Percentiles rank a stretch among this genome's conserved stretches.
Evolutionary conservation across 345 rosid genomes (phyloP).

Genomic region (Odontarrhena argentea): DNA sequence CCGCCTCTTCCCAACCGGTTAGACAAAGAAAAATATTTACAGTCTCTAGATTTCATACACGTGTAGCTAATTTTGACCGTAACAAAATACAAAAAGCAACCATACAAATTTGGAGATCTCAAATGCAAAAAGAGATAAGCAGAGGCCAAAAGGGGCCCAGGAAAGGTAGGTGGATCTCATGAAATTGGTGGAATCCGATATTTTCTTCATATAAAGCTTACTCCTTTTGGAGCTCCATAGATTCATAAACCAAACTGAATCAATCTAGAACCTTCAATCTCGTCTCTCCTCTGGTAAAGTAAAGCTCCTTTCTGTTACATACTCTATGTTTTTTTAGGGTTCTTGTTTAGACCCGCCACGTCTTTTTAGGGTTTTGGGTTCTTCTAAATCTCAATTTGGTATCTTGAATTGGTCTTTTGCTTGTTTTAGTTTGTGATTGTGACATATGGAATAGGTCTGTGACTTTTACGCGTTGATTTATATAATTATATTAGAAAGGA

Average conservation of each 20-base stretch:
- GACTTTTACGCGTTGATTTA: constrained; percentile 1
- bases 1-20: neutral
- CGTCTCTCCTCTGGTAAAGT: constrained; percentile 27
- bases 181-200: constrained; percentile 3
- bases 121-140: neutral
- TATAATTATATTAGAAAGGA: neutral
- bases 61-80: constrained; percentile 4
- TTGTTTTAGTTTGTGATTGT: neutral
- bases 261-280: constrained; percentile 1
- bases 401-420: neutral
- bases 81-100: neutral
- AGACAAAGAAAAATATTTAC: neutral
- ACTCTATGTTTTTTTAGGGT: neutral
- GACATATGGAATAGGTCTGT: constrained; percentile 26
- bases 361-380: constrained; percentile 11
- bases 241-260: constrained; percentile 1
- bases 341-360: constrained; percentile 1
- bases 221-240: neutral
- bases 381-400: neutral
- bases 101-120: constrained; percentile 5
- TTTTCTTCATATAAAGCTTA: neutral
- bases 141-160: neutral
- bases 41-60: neutral
- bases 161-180: constrained; percentile 31
- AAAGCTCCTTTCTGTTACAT: neutral